These are phyloP conservation scores for Epichloe festucae DNA, from an alignment of 2,329 filamentous ascomycete species.

Conservation along the genomic window DNA sequence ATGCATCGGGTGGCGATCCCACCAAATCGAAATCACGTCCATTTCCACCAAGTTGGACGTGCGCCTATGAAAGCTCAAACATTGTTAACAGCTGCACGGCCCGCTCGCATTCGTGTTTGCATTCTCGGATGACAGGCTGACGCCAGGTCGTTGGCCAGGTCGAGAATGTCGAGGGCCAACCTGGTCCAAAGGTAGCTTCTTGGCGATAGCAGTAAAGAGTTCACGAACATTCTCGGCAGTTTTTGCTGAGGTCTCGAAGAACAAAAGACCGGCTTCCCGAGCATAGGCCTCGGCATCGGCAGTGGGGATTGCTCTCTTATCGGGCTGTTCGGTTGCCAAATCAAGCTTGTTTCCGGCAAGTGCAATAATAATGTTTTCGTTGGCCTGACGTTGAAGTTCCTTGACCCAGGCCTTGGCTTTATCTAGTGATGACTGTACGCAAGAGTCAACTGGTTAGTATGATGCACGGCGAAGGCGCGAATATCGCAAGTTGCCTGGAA, in stretches of 20 bases:
- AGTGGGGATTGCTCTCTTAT: conserved; percentile 83
- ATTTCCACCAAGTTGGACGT: conserved; percentile 4
- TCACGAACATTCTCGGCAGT: conserved; percentile 92
- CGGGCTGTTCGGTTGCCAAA: conserved; percentile 83
- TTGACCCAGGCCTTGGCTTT: conserved; percentile 99
- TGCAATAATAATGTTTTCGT: conserved; percentile 99
- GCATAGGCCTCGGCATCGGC: conserved; percentile 93
- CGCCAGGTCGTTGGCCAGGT: conserved; percentile 45
- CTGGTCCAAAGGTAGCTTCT: conserved; percentile 94
- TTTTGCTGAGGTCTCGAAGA: conserved; percentile 98
- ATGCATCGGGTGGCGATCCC: conserved; percentile 12
- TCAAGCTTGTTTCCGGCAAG: conserved; percentile 97
- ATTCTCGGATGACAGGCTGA: conserved; percentile 43
- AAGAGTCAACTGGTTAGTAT: background rate
- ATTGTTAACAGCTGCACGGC: conserved; percentile 40
- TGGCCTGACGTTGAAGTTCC: conserved; percentile 94
- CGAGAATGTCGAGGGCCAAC: conserved; percentile 81
- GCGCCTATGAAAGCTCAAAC: background rate
- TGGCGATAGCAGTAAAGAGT: conserved; percentile 92
- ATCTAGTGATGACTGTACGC: conserved; percentile 71
- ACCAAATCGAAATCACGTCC: conserved; percentile 6
- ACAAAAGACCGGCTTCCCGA: conserved; percentile 81
- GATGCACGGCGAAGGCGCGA: background rate
- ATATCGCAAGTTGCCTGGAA: background rate
- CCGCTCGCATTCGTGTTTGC: conserved; percentile 44